Evolutionary conservation across 495 filamentous ascomycete genomes (phyloP), one percentile per base, ranked within the genome.

Genomic region (Platismatia glauca): DNA sequence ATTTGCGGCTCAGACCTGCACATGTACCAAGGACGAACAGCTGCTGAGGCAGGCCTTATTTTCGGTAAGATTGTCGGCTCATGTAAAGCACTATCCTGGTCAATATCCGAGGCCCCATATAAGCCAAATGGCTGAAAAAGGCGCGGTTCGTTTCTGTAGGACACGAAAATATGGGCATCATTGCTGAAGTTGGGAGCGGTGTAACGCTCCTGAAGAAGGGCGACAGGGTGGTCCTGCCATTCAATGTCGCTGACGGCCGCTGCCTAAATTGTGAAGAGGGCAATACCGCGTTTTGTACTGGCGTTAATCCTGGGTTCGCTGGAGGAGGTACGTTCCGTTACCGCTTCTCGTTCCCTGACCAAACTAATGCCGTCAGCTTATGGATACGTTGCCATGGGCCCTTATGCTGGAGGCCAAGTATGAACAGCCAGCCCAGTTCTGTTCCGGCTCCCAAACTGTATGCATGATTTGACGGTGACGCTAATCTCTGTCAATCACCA

Each of bases 351-450:
- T 52, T 3, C 48, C 9, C 27, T 18, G 7, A 52, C 27, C 3
- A 16, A 16, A 18, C 48, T 52, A 52, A 16, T 6, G 12, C 9
- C 48, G 13, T 31, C 48, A 52, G 80, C 81, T 57, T 85, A 84
- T 67, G 81, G 82, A 64, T 84, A 84, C 55, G 81, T 84, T n/a
- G 76, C 79, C 15, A 83, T 83, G 81, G 81, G 82, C 4, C 81
- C 81, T 4, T 84, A 83, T 67, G 76, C 77, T 38, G 80, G 79
- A 58, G 76, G 78, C 55, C 73, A 68, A 38, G 65, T 67, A 60
- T 29, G 7, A n/a, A 31, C 3, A 7, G 12, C 13, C 15, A 31
- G 48, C 48, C 27, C 27, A 52, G 27, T 2, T 31, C 48, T 31
- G 15, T 1, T 52, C 18, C 13, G 7, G 7, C 13, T 52, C 3